phyloP scores from a whole-genome alignment of 1,139 yeast genomes.

The Pichia sp. region DNA sequence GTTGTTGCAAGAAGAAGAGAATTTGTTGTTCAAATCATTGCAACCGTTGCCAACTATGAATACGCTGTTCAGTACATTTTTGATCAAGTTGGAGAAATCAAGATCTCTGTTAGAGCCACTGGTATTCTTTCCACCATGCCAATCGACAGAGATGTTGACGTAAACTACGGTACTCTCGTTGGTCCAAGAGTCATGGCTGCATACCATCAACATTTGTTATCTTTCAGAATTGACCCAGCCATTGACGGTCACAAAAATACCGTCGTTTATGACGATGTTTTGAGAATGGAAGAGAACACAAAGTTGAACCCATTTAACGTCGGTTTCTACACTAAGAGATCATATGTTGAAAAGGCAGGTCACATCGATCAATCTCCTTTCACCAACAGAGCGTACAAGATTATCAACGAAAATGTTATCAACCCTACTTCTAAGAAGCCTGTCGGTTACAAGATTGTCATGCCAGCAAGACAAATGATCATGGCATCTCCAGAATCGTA shows the following conservation, averaged over 20 bases:
- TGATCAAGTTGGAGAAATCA: constrained; percentile 79
- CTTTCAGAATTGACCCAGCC: constrained; percentile 84
- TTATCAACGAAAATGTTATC: constrained; percentile 71
- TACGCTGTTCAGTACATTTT: constrained; percentile 74
- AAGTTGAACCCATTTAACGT: constrained; percentile 65
- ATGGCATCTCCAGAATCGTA: constrained; percentile 61
- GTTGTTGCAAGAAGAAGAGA: constrained; percentile 84
- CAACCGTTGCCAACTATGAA: constrained; percentile 89
- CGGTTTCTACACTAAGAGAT: constrained; percentile 68
- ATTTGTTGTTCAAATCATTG: constrained; percentile 78
- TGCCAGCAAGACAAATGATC: constrained; percentile 75
- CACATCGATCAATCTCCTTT: constrained; percentile 71
- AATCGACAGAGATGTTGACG: constrained; percentile 68
- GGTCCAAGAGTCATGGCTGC: constrained; percentile 88
- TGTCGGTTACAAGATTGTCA: constrained; percentile 74
- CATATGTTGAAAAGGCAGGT: constrained; percentile 67
- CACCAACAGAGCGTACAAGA: constrained; percentile 73
- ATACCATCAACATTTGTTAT: constrained; percentile 81
- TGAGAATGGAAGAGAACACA: constrained; percentile 56
- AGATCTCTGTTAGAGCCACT: constrained; percentile 82
- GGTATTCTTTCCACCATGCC: constrained; percentile 85
- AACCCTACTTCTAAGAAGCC: constrained; percentile 75
- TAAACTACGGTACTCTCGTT: constrained; percentile 73
- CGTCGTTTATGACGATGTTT: constrained; percentile 71
- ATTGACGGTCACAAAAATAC: constrained; percentile 81